Base-by-base conservation (phyloP, 1,139 yeast genomes). In the Meyerozyma sp. region DNA sequence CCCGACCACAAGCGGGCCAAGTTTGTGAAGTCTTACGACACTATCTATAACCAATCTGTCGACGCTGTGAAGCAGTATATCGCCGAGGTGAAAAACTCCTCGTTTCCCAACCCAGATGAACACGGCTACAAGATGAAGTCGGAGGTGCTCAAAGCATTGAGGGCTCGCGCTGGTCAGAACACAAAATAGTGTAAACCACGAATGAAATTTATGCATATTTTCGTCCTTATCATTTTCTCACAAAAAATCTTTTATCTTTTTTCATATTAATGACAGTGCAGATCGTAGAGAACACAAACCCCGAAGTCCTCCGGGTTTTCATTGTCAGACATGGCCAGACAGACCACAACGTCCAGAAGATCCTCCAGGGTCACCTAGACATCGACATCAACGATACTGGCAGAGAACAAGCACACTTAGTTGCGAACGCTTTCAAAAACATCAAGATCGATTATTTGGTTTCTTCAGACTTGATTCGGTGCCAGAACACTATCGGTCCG, bases 271-370 rank as follows among this genome's bases (percentile, higher is more conserved):
- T 66, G 73, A 67, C 71, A 3, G 51, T 58, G 34, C 63, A 58
- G 38, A 55, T 65, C 7, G 49, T 53, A 6, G 51, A 57, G 32
- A 76, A 77, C 52, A 50, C 49, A 3, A 73, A 78, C 53, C 55
- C 59, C 0, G 51, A 61, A 2, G 56, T 62, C 3, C 63, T 84
- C 3, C 68, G 89, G 21, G 58, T 87, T 1, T 81, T 83, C 51
- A 59, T 85, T 3, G 77, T 87, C 5, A 75, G 95, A 54, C 95
- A 87, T 55, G 95, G 95, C 3, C 93, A 84, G 58, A 87, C 95
- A 0, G 81, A 81, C 47, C 81, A 82, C 58, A 87, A 87, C 58
- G 69, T 73, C 20, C 59, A 73, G 47, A 81, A 80, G 59, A 82
- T 84, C 41, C 63, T 87, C 39, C 95, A 87, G 59, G 95, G 95